Base-by-base conservation (phyloP, 345 rosid species). In the Dipteronia sinensis region DNA sequence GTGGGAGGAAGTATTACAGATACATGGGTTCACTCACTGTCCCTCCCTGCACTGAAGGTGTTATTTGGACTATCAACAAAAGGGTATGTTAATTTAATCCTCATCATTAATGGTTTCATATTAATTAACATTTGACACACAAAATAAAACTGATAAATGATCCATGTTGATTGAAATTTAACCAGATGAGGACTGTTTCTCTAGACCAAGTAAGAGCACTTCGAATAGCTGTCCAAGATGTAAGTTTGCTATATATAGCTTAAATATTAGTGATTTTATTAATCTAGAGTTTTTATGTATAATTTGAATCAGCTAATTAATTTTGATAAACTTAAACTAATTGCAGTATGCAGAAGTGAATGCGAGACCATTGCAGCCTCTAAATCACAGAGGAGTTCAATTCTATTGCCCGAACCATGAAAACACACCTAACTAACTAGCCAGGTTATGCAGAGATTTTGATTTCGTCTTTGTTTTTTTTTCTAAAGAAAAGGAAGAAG, bases 1-100 rank as follows among this genome's bases (percentile, higher is more conserved):
- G 80, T 47, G 90, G 93, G 78, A 82, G 74, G 44, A 82, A 71
- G 17, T 88, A 88, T 72, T 93, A 88, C 77, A 88, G 90, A 78
- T 92, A 94, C 75, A 65, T 76, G 29, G 98, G 98, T 53, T 94
- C 98, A 2, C 93, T 94, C 65, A 90, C 98, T 2, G 83, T 86
- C 38, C 95, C 98, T 81, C 97, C 97, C 64, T 94, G 98, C 79
- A 86, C 95, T 0, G 88, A 94, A 87, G 90, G 88, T 74, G 95
- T 94, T 72, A 81, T 78, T 68, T 91, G 97, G 97, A 88, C 78
- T 76, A 84, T 93, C 71, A 72, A 84, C 85, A 79, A 71, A 72
- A 79, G 85, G 87, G 95, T 94, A 78, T 34, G 38, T 34, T 34
- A 34, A 34, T 34, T 34, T 34, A 34, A 34, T 34, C 4, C 49